Evolutionary conservation across 2,329 filamentous ascomycete genomes (phyloP).

Genomic region (Botrytis hyacinthi): DNA sequence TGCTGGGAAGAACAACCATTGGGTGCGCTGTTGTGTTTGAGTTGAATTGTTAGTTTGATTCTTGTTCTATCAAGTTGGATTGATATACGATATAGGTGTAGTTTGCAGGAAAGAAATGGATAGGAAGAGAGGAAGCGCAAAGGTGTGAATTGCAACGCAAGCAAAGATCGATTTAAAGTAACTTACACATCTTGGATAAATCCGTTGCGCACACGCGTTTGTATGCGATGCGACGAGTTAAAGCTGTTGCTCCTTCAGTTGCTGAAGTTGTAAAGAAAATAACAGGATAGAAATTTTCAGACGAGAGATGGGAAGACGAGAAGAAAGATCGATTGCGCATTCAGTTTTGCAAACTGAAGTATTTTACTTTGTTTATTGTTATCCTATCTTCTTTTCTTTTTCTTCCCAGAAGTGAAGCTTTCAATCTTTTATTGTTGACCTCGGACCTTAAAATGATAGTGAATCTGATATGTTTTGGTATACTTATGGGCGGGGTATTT

Average conservation of each 20-base stretch:
- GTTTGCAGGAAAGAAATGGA: neutral
- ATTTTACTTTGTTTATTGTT: neutral
- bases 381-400: neutral
- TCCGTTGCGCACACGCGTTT: neutral
- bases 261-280: neutral
- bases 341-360: neutral
- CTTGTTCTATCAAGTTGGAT: neutral
- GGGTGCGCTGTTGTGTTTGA: neutral
- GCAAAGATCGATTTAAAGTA: neutral
- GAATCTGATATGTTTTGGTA: neutral
- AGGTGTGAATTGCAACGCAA: too few relatives aligned
- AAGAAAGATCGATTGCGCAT: neutral
- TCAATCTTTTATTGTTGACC: neutral
- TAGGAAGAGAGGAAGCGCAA: neutral
- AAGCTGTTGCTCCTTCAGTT: neutral
- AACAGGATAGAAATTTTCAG: neutral
- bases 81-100: neutral
- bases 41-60: neutral
- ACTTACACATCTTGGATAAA: constrained; percentile 13
- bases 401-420: neutral
- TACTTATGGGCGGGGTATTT: neutral
- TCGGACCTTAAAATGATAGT: neutral
- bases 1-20: constrained; percentile 5
- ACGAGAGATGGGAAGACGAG: neutral
- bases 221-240: neutral